phyloP scores from a whole-genome alignment of 2,329 filamentous ascomycete species.

The Ophiostoma novo-ulmi region DNA sequence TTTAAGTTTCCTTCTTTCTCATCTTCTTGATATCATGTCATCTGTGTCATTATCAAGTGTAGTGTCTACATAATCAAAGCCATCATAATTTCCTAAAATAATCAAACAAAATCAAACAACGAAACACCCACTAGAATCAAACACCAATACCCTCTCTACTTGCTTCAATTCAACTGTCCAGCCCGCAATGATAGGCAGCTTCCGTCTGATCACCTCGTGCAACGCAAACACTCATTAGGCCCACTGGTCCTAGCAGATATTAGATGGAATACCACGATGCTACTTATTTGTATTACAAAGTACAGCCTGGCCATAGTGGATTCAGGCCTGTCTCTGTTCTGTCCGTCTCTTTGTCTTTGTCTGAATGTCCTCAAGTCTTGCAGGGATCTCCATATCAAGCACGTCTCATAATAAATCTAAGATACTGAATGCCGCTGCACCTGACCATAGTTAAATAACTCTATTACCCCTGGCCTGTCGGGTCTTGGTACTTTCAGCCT shows the following conservation, averaged over 20 bases:
- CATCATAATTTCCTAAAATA: background rate
- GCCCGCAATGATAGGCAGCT: constrained; percentile 2
- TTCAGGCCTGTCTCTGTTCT: background rate
- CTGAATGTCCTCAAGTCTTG: background rate
- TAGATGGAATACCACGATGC: background rate
- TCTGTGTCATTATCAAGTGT: background rate
- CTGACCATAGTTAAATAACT: constrained; percentile 7
- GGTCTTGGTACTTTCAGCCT: background rate
- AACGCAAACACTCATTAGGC: background rate
- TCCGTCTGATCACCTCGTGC: constrained; percentile 1
- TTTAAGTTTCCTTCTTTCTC: background rate
- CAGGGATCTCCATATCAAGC: background rate
- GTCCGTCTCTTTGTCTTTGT: background rate
- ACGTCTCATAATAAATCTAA: background rate
- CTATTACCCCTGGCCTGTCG: background rate
- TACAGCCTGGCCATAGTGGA: constrained; percentile 4
- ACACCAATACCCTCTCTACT: background rate
- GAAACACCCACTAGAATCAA: background rate
- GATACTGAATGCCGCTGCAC: background rate
- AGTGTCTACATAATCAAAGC: background rate
- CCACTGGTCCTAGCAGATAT: background rate
- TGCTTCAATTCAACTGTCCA: background rate
- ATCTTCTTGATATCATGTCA: background rate
- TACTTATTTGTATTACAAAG: background rate
- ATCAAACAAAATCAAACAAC: background rate